Evolutionary conservation across 495 filamentous ascomycete genomes (phyloP).

Genomic region (Ramalina intermedia): DNA sequence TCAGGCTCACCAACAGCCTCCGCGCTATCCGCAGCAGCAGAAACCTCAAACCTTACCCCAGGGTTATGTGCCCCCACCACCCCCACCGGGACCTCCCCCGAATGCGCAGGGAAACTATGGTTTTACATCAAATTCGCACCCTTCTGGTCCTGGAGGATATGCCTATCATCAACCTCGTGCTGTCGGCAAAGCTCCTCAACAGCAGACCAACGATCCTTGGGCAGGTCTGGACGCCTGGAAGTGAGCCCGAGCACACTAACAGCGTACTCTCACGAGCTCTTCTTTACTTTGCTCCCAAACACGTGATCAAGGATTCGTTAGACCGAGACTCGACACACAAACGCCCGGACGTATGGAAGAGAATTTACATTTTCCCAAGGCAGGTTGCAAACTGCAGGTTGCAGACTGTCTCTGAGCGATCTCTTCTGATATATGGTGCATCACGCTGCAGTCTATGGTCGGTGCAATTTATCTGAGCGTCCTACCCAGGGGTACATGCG

Average conservation of each 20-base stretch:
- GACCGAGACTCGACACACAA: no score
- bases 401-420: no score
- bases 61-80: conserved; percentile 83
- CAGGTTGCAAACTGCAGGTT: no score
- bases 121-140: conserved; percentile 32
- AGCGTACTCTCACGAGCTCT: background rate
- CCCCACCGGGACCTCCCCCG: conserved; percentile 70
- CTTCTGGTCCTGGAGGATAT: conserved; percentile 45
- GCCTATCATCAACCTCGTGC: conserved; percentile 32
- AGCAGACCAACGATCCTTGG: conserved; percentile 59
- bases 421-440: no score
- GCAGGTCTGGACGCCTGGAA: conserved; percentile 80
- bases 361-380: no score
- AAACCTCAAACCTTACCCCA: conserved; percentile 43
- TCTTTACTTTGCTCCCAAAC: no score
- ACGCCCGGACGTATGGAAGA: no score
- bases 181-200: conserved; percentile 28
- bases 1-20: conserved; percentile 27
- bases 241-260: conserved; percentile 21
- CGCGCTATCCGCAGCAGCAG: conserved; percentile 25
- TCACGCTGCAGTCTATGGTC: no score
- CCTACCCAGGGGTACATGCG: no score
- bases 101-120: conserved; percentile 53
- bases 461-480: no score
- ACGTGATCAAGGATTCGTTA: no score